Evolutionary conservation across 768 basidiomycete genomes (phyloP).

Genomic region (Calocybe cyanea): DNA sequence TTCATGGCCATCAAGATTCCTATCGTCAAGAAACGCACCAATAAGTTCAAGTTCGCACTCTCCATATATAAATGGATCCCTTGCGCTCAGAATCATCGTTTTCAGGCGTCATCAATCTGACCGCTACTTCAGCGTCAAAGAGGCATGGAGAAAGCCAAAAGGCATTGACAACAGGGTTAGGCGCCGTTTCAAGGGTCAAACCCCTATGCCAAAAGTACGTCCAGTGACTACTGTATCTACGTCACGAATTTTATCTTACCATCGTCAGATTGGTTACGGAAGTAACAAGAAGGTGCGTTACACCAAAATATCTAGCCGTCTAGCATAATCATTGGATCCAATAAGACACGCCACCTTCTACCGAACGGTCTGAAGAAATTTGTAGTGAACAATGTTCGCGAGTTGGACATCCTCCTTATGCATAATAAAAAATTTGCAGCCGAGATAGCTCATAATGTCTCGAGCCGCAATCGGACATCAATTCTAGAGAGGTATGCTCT

Average conservation of each 20-base stretch:
- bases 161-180: slow-evolving; percentile 99
- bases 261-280: slow-evolving; percentile 73
- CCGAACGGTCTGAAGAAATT: slow-evolving; percentile 97
- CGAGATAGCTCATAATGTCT: slow-evolving; percentile 95
- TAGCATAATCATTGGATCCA: background rate
- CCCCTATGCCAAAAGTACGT: slow-evolving; percentile 90
- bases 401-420: slow-evolving; percentile 94
- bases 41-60: slow-evolving; percentile 82
- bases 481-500: slow-evolving; percentile 78
- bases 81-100: slow-evolving; percentile 7
- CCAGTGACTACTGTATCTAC: background rate
- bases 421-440: slow-evolving; percentile 96
- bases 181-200: slow-evolving; percentile 92
- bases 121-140: slow-evolving; percentile 95
- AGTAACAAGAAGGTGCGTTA: slow-evolving; percentile 75
- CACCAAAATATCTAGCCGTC: background rate
- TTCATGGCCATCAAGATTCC: slow-evolving; percentile 52
- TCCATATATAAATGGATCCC: slow-evolving; percentile 2
- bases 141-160: slow-evolving; percentile 99
- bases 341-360: slow-evolving; percentile 87
- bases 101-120: slow-evolving; percentile 96
- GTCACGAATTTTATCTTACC: background rate
- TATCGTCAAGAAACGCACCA: slow-evolving; percentile 96
- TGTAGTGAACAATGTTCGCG: slow-evolving; percentile 89
- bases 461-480: slow-evolving; percentile 88